These are phyloP conservation scores for Vitis labrusca DNA, from an alignment of 164 flowering plant species.

Conservation along the genomic window DNA sequence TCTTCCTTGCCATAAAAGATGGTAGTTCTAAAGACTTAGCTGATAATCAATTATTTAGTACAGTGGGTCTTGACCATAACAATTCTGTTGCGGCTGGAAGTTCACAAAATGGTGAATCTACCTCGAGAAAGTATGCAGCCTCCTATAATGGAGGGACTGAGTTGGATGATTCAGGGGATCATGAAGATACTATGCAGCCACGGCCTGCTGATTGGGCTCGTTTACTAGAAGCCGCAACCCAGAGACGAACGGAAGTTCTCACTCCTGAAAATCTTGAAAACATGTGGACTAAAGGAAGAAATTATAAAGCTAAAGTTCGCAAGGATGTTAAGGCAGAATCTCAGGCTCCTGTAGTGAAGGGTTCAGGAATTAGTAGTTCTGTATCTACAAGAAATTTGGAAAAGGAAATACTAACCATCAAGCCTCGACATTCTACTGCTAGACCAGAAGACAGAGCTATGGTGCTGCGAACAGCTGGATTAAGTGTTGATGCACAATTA, in stretches of 20 bases:
- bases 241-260: conserved; percentile 96
- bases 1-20: conserved; percentile 52
- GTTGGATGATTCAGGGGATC: not conserved
- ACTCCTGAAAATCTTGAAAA: conserved; percentile 99
- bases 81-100: conserved; percentile 11
- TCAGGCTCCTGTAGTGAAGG: conserved; percentile 26
- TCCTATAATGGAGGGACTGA: conserved; percentile 29
- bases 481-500: conserved; percentile 14
- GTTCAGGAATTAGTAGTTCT: conserved; percentile 20
- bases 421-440: conserved; percentile 20
- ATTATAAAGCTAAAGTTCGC: conserved; percentile 61
- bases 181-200: conserved; percentile 37
- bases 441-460: conserved; percentile 27
- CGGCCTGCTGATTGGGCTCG: conserved; percentile 81
- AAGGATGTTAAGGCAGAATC: conserved; percentile 31
- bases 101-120: conserved; percentile 19
- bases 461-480: conserved; percentile 16
- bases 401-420: conserved; percentile 28
- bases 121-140: conserved; percentile 19
- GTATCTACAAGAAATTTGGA: conserved; percentile 14
- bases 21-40: conserved; percentile 21
- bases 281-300: conserved; percentile 94
- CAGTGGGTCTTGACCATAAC: conserved; percentile 13
- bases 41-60: conserved; percentile 27
- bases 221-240: conserved; percentile 75